Evolutionary conservation across 352 stramenopile genomes (phyloP), one percentile per base, ranked within the genome.

Genomic region (Pythium insidiosum): DNA sequence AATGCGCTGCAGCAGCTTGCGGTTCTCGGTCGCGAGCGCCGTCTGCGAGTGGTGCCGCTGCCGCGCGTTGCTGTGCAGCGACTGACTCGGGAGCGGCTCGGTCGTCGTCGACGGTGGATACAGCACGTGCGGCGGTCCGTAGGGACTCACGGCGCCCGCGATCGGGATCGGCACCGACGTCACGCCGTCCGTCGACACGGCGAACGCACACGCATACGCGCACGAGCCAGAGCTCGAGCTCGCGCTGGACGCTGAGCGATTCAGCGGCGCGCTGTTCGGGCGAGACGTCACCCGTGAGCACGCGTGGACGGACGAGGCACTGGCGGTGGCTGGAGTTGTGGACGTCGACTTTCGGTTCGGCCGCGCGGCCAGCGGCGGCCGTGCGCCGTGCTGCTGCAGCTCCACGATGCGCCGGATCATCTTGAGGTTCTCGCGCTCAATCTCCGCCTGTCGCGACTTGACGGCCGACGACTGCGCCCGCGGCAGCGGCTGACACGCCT

Each of bases 321-420:
- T n/a, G n/a, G n/a, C n/a, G n/a, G n/a, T n/a, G n/a, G n/a, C n/a
- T n/a, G n/a, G n/a, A n/a, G n/a, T n/a, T n/a, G n/a, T n/a, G n/a
- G n/a, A n/a, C n/a, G n/a, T 83, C 65, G 1, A 58, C 9, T 33
- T 9, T 33, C 28, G 28, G 28, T 15, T 15, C 9, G 9, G 9
- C 28, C 28, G 28, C 25, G 28, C 28, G 28, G 28, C 28, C 28
- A 33, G 9, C 9, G 28, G 28, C 9, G 9, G 28, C 28, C 15
- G 9, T 15, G 15, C 24, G 28, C 43, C 37, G 19, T 25, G 23
- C 21, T 15, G 58, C 38, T 84, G 66, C 1, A 81, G 23, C 0
- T 68, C 68, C 20, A 85, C 62, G 30, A 82, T 65, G 34, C 68
- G 78, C 49, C 73, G 69, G 46, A 85, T 76, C 18, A 82, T 44